Base-by-base conservation (phyloP, 2,329 filamentous ascomycete species). In the Drechslera avenae region DNA sequence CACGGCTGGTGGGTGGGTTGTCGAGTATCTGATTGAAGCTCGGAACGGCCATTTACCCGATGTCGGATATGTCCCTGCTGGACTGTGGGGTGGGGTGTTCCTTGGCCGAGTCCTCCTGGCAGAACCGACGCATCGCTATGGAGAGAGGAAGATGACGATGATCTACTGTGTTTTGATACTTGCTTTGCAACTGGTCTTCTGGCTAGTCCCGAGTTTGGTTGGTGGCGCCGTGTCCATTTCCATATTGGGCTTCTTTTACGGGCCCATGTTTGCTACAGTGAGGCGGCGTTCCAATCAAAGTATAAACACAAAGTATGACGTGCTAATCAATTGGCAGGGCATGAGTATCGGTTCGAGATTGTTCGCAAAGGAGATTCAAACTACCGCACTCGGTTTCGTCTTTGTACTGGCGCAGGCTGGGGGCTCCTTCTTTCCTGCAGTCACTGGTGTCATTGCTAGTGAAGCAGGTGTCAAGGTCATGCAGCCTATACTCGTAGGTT, bases 1-100 rank as follows among this genome's bases (percentile, higher is more conserved):
- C 2, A 87, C 84, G 0, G 80, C 83, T 9, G 76, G 76, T 17
- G 84, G 85, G 1, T 88, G 84, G 85, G 80, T 87, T 0, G 84
- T 87, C 2, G 83, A 86, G 56, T 88, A 84, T 47, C 76, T 88
- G 3, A 81, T 86, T 5, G 77, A 78, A 2, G 82, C 83, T n/a
- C 81, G 85, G 0, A 73, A 80, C 2, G 84, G 84, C 0, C 73
- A 81, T 1, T 71, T 87, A 0, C 75, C 80, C 0, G 73, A 80
- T 14, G 81, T 86, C 68, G 85, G 84, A 0, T 88, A 87, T 43
- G 80, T 88, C 0, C 81, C 84, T 0, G 81, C 84, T 0, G 84
- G 83, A 3, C 83, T 82, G 58, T 84, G 79, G 39, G 84, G 82
- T 2, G 85, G 85, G 0, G 75, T 76, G 0, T 75, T 86, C 3